Conservation (phyloP, 1,284 basidiomycete species). For the Tilletia caries region DNA sequence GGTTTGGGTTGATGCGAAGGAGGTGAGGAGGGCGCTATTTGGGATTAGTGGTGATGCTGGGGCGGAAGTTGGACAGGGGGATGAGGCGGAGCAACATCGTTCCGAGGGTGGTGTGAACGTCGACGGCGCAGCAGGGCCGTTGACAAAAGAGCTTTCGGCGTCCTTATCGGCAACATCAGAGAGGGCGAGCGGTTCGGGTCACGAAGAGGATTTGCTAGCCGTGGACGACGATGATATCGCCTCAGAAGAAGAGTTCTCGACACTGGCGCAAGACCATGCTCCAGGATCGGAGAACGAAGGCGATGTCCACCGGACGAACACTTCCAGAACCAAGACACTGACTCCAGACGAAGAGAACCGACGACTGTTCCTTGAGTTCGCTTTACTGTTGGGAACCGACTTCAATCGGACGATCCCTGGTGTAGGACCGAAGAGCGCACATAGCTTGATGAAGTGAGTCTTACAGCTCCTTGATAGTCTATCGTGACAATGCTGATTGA, state of each 20-base stretch:
- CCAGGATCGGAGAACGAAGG: background rate
- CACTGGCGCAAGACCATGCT: background rate
- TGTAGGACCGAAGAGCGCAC: conserved; percentile 36
- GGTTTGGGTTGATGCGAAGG: conserved; percentile 37
- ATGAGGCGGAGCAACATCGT: too few relatives aligned
- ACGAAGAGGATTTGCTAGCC: too few relatives aligned
- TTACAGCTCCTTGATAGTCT: background rate
- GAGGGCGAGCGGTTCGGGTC: too few relatives aligned
- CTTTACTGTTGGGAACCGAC: conserved; percentile 51
- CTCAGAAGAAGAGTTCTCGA: background rate
- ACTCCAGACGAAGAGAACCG: conserved; percentile 16
- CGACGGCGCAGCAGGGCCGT: too few relatives aligned
- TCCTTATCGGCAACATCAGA: too few relatives aligned
- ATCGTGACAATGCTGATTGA: background rate
- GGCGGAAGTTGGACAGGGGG: too few relatives aligned
- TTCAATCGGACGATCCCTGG: conserved; percentile 49
- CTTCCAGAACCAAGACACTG: background rate
- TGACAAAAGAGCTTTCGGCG: too few relatives aligned
- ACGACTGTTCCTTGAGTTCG: conserved; percentile 43
- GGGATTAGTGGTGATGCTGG: background rate
- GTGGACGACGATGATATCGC: background rate
- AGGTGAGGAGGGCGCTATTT: conserved; percentile 33
- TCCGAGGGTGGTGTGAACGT: too few relatives aligned
- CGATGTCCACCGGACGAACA: too few relatives aligned
- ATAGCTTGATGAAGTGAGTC: conserved; percentile 28